phyloP scores from a whole-genome alignment of 2,329 filamentous ascomycete species.

The Verticillium albo-atrum region DNA sequence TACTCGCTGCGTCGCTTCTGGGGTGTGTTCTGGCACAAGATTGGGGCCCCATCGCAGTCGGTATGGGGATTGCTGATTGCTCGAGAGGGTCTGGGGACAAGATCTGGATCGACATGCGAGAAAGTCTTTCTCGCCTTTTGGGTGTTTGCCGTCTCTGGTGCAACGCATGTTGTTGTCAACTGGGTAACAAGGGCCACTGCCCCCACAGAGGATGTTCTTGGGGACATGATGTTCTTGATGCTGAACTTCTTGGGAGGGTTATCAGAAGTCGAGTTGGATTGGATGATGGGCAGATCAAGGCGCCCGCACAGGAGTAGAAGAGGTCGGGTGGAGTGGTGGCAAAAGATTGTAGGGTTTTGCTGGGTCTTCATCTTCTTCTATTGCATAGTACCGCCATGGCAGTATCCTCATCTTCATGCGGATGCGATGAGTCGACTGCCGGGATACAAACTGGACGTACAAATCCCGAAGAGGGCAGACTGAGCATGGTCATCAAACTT shows the following conservation, averaged over 20 bases:
- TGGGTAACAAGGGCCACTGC: background rate
- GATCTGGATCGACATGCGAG: background rate
- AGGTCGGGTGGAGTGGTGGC: background rate
- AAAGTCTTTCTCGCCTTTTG: slow-evolving; percentile 3
- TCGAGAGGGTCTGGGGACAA: background rate
- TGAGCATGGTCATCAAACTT: background rate
- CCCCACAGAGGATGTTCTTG: background rate
- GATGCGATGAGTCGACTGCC: background rate
- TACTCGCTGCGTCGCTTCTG: slow-evolving; percentile 17
- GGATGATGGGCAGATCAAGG: background rate
- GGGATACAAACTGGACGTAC: background rate
- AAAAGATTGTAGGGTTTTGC: background rate
- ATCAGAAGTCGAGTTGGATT: background rate
- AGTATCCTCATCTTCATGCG: background rate
- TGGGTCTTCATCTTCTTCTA: slow-evolving; percentile 2
- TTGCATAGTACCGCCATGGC: background rate
- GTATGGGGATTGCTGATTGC: background rate
- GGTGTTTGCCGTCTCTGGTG: slow-evolving; percentile 4
- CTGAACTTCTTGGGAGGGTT: slow-evolving; percentile 5
- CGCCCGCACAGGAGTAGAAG: no score
- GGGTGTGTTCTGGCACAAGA: slow-evolving; percentile 17
- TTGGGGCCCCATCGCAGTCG: slow-evolving; percentile 1
- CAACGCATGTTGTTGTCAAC: background rate
- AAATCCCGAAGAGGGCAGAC: background rate
- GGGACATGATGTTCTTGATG: slow-evolving; percentile 4